These are phyloP conservation scores for Phylloporus rhodoxanthus DNA, from an alignment of 768 basidiomycete species.

Conservation along the genomic window DNA sequence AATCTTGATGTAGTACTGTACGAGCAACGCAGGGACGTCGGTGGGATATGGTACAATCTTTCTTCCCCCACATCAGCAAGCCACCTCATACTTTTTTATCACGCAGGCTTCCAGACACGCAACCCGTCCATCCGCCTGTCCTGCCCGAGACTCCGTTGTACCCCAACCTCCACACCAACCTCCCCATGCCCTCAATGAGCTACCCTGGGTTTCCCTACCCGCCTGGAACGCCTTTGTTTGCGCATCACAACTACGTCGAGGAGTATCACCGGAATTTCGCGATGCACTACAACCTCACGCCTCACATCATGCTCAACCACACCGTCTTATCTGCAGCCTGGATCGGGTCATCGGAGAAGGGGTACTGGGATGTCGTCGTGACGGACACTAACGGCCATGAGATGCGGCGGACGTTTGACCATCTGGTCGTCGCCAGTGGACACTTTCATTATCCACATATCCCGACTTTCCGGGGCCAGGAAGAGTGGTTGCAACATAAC, in stretches of 20 bases:
- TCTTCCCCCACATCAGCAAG: neutral
- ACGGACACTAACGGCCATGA: constrained; percentile 15
- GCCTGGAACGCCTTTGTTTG: constrained; percentile 45
- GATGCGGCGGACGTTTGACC: constrained; percentile 37
- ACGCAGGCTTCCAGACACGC: constrained; percentile 32
- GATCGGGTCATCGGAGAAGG: constrained; percentile 34
- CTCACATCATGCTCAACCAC: constrained; percentile 40
- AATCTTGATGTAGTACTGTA: constrained; percentile 47
- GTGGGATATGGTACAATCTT: constrained; percentile 48
- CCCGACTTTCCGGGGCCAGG: constrained; percentile 42
- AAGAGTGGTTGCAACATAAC: constrained; percentile 40
- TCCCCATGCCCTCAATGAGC: constrained; percentile 52
- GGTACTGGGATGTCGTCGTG: constrained; percentile 43
- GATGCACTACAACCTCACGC: constrained; percentile 33
- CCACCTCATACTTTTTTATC: neutral
- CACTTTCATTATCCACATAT: constrained; percentile 49
- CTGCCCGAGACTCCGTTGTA: constrained; percentile 54
- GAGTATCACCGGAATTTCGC: constrained; percentile 45
- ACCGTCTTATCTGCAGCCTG: constrained; percentile 40
- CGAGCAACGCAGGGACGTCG: constrained; percentile 47
- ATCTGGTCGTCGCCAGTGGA: constrained; percentile 52
- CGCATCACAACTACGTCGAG: constrained; percentile 40
- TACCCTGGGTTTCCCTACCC: constrained; percentile 51
- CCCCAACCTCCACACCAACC: constrained; percentile 49
- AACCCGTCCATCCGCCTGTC: constrained; percentile 34